These are phyloP conservation scores for Bryum argenteum DNA, from an alignment of 225 moss, liverwort and hornwort genomes.

Conservation along the genomic window DNA sequence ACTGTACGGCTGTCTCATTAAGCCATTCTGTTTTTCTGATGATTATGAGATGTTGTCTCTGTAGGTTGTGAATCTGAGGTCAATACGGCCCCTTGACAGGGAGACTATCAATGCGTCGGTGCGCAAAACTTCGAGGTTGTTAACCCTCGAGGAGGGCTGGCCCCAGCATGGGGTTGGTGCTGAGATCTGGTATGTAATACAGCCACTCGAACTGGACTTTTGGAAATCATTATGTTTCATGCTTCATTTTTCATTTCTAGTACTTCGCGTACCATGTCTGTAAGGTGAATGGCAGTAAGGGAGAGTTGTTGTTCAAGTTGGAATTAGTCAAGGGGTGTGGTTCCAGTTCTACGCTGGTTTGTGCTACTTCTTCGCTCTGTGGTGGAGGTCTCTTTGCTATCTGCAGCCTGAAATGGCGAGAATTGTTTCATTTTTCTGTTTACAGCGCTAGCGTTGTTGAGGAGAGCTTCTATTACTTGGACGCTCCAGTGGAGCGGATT, in stretches of 20 bases:
- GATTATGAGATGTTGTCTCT: slow-evolving; percentile 8
- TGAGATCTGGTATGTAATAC: slow-evolving; percentile 75
- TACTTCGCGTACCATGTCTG: no score
- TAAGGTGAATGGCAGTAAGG: background rate
- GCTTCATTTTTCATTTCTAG: background rate
- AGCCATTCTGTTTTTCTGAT: slow-evolving; percentile 20
- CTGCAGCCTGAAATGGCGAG: slow-evolving; percentile 6
- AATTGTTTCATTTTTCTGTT: slow-evolving; percentile 16
- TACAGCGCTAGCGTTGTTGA: slow-evolving; percentile 90
- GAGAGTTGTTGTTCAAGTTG: background rate
- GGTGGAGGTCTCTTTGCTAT: background rate
- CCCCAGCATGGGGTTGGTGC: slow-evolving; percentile 97
- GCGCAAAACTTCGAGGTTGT: slow-evolving; percentile 86
- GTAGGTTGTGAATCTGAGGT: slow-evolving; percentile 86
- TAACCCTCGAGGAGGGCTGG: slow-evolving; percentile 98
- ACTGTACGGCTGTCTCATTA: background rate
- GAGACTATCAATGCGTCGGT: slow-evolving; percentile 88
- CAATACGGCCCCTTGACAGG: slow-evolving; percentile 90
- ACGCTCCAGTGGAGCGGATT: slow-evolving; percentile 89
- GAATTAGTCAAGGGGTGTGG: background rate
- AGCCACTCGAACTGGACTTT: slow-evolving; percentile 4
- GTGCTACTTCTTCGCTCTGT: background rate
- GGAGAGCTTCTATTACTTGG: slow-evolving; percentile 92
- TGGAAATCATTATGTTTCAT: background rate
- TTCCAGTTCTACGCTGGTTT: slow-evolving; percentile 4